Percentiles rank a stretch among this genome's conserved stretches.
Evolutionary conservation across 257 asterid species (phyloP).

Genomic region (Solanum sejunctum): DNA sequence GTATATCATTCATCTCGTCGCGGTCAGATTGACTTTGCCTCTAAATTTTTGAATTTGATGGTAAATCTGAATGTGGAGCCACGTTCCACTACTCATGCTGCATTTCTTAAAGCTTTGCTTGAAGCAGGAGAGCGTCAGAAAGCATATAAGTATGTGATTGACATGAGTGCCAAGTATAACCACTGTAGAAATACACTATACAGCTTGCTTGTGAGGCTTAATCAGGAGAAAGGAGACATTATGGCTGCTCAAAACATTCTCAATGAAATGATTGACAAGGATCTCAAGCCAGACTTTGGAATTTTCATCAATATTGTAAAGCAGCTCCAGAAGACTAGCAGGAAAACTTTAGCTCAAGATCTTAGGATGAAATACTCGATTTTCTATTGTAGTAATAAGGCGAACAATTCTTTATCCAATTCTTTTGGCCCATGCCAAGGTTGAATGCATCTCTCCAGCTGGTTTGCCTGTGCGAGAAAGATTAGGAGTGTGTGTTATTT

Average conservation of each 20-base stretch:
- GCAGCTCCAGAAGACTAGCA: slow-evolving; percentile 29
- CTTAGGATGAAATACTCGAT: not conserved
- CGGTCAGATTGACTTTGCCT: slow-evolving; percentile 37
- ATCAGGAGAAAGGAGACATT: slow-evolving; percentile 34
- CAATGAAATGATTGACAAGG: slow-evolving; percentile 64
- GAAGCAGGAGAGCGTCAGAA: slow-evolving; percentile 28
- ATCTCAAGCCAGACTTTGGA: slow-evolving; percentile 43
- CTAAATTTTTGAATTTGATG: slow-evolving; percentile 39
- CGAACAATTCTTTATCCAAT: not conserved
- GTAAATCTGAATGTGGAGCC: slow-evolving; percentile 32
- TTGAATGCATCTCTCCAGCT: not conserved
- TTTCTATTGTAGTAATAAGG: not conserved
- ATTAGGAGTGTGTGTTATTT: not conserved
- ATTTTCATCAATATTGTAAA: slow-evolving; percentile 26
- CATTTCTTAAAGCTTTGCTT: slow-evolving; percentile 32
- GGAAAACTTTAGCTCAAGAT: slow-evolving; percentile 31
- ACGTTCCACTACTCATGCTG: slow-evolving; percentile 39
- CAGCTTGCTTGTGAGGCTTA: slow-evolving; percentile 55
- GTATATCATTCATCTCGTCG: slow-evolving; percentile 27
- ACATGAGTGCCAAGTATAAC: slow-evolving; percentile 21
- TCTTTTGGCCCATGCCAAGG: not conserved
- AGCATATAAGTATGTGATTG: slow-evolving; percentile 41
- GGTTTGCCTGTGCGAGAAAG: not conserved
- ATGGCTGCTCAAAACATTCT: slow-evolving; percentile 39
- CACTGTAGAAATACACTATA: slow-evolving; percentile 30